A percentile compares a stretch with the other conserved stretches of the same genome.
phyloP scores from a whole-genome alignment of 2,329 filamentous ascomycete species.

The Xylariaceae sp. region DNA sequence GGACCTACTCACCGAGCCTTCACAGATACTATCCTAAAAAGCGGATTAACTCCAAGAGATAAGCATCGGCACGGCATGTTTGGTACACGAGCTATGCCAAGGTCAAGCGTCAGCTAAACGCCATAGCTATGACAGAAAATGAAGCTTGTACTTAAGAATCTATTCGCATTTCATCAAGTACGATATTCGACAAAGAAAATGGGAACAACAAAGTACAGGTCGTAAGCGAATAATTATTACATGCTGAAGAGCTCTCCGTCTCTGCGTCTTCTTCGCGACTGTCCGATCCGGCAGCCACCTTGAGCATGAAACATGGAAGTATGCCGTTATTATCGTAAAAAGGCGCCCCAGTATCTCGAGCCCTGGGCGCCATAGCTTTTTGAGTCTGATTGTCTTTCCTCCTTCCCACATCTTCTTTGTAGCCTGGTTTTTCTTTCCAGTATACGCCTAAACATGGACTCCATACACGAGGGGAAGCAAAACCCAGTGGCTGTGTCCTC shows the following conservation, averaged over 20 bases:
- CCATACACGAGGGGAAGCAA: conserved; percentile 23
- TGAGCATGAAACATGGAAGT: conserved; percentile 35
- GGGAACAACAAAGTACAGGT: conserved; percentile 43
- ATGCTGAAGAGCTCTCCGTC: conserved; percentile 50
- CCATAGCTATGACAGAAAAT: not conserved
- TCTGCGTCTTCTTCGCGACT: conserved; percentile 37
- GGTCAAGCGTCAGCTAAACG: not conserved
- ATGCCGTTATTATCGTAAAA: conserved; percentile 44
- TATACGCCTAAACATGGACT: conserved; percentile 28
- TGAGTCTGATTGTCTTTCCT: conserved; percentile 22
- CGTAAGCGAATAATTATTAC: conserved; percentile 54
- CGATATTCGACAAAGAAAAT: conserved; percentile 39
- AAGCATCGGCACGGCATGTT: conserved; percentile 2
- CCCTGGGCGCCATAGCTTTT: conserved; percentile 31
- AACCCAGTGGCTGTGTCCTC: conserved; percentile 23
- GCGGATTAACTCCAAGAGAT: not conserved
- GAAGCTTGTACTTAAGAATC: conserved; percentile 14
- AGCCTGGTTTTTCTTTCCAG: conserved; percentile 26
- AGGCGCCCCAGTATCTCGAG: conserved; percentile 28
- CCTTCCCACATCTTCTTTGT: conserved; percentile 12
- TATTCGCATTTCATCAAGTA: conserved; percentile 40
- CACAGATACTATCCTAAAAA: not conserved
- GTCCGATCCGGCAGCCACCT: conserved; percentile 30
- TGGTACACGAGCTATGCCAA: not conserved
- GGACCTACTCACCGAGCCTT: not conserved